Evolutionary conservation across 805 yeast species (phyloP).

Genomic region (Candida wancherniae): DNA sequence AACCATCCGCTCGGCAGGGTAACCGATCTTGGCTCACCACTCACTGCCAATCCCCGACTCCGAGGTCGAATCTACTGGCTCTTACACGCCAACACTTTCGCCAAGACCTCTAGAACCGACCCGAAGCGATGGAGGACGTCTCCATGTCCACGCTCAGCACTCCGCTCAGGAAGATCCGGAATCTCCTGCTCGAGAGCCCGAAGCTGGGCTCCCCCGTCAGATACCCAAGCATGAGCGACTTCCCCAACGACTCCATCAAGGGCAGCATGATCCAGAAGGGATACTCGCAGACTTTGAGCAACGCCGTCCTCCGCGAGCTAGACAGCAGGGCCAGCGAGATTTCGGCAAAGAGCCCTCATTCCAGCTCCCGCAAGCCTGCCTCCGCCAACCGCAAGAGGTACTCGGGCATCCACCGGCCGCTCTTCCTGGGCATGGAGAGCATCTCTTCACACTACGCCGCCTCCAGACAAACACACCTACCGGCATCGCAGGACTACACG

Average conservation of each 20-base stretch:
- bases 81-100: too few relatives aligned
- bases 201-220: conserved; percentile 10
- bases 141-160: conserved; percentile 25
- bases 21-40: too few relatives aligned
- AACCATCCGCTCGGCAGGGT: too few relatives aligned
- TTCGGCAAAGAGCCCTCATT: conserved; percentile 7
- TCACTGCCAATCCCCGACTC: too few relatives aligned
- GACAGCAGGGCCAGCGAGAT: conserved; percentile 18
- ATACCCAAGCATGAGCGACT: conserved; percentile 15
- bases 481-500: conserved; percentile 1
- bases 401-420: conserved; percentile 30
- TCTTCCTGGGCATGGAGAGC: conserved; percentile 43
- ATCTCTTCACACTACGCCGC: conserved; percentile 47
- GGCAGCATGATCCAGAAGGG: conserved; percentile 16
- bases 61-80: too few relatives aligned
- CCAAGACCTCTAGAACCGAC: too few relatives aligned
- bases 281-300: conserved; percentile 17
- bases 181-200: conserved; percentile 32
- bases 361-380: conserved; percentile 3
- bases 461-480: conserved; percentile 13
- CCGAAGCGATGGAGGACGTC: conserved; percentile 12
- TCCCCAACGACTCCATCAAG: conserved; percentile 11
- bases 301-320: conserved; percentile 14
- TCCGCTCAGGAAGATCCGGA: conserved; percentile 36
- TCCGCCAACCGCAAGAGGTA: conserved; percentile 21